Evolutionary conservation across 192 early-diverging fungal genomes (phyloP), one percentile per base, ranked within the genome.

Genomic region (Coemansia sp.): DNA sequence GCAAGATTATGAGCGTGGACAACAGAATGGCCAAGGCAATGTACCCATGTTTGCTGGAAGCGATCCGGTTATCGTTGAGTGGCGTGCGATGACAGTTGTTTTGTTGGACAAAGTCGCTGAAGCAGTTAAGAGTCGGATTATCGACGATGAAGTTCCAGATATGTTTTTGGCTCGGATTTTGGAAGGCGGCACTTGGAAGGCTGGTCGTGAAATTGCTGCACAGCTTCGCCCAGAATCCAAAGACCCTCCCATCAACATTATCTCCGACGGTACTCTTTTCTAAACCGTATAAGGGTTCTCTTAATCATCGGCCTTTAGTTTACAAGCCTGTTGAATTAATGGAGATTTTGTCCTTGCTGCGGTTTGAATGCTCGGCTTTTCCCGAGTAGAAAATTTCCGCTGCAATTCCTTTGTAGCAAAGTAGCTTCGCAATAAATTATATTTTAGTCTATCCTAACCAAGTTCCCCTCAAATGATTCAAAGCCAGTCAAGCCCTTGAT

Each of bases 111-210:
- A 59, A 13, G 83, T 93, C 1, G 90, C 86, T 0, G 73, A 81
- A 0, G 3, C 23, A 26, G 23, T 26, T 26, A 26, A 65, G 38
- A 1, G 38, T 18, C 44, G 9, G 23, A 12, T 18, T 55, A 26
- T 58, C 36, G 69, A 57, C 9, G 65, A 75, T 12, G 53, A 84
- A n/a, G 67, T 94, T 8, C 84, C 85, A 4, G 63, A 59, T 15
- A 76, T 76, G 72, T 62, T 76, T 43, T 70, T 97, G 37, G 91
- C 88, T 21, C 89, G 95, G 53, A 87, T 97, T 2, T 78, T 97
- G 1, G 92, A 97, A 55, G 93, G 80, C 50, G 93, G 94, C 0
- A 97, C 93, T 6, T 97, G 94, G 94, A 94, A 92, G 67, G 88
- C 86, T 57, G 94, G 94, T 5, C 81, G 94, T 12, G 94, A 97